Conservation (phyloP, 2,329 filamentous ascomycete species). For the Fusarium nurragi region DNA sequence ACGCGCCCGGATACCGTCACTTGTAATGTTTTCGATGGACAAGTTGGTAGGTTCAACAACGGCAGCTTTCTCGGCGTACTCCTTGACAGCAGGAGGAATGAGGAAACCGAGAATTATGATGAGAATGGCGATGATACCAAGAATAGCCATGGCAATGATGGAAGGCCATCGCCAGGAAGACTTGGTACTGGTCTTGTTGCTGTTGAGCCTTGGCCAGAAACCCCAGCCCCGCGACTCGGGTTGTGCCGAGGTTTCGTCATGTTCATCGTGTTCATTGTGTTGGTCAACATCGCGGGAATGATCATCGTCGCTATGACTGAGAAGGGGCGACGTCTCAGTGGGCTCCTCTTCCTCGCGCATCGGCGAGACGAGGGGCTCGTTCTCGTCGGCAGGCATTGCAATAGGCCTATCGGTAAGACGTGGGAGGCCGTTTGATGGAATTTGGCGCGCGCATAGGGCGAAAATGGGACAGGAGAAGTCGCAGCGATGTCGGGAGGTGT, state of each 20-base stretch:
- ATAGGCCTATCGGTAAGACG: conserved; percentile 34
- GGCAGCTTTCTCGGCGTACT: conserved; percentile 85
- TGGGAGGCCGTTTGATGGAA: conserved; percentile 40
- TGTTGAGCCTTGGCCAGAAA: conserved; percentile 35
- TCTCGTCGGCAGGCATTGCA: conserved; percentile 58
- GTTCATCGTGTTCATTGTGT: conserved; percentile 40
- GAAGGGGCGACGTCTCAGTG: conserved; percentile 63
- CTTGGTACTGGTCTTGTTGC: conserved; percentile 38
- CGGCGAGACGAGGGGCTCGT: conserved; percentile 55
- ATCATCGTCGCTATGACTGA: conserved; percentile 53
- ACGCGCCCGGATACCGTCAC: conserved; percentile 78
- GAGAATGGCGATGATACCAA: conserved; percentile 69
- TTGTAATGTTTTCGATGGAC: conserved; percentile 85
- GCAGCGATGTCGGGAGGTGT: not conserved
- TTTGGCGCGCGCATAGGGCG: conserved; percentile 23
- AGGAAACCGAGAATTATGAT: conserved; percentile 85
- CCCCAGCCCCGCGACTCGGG: conserved; percentile 26
- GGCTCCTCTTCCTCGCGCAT: conserved; percentile 44
- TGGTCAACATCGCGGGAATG: conserved; percentile 46
- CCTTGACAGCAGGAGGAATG: conserved; percentile 79
- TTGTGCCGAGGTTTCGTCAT: conserved; percentile 31
- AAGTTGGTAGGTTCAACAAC: conserved; percentile 85
- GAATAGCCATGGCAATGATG: conserved; percentile 73
- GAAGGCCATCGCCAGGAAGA: conserved; percentile 73
- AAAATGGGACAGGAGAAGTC: not conserved